phyloP scores from a whole-genome alignment of 2,329 filamentous ascomycete species.

The Aspergillus arachidicola region DNA sequence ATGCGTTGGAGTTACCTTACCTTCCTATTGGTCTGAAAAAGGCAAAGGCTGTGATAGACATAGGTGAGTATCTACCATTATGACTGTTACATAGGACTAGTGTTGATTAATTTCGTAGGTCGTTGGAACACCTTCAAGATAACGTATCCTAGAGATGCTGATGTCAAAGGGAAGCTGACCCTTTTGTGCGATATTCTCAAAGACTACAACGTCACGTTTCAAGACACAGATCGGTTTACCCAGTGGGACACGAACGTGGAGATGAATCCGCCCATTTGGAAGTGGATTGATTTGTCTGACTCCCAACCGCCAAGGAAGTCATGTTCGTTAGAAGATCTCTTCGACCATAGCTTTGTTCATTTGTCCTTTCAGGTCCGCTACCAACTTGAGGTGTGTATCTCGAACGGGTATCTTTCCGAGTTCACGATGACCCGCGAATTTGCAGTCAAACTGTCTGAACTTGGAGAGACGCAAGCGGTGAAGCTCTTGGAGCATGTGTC shows the following conservation, averaged over 20 bases:
- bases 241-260: constrained; percentile 30
- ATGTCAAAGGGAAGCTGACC: constrained; percentile 39
- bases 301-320: constrained; percentile 27
- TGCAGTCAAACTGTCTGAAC: constrained; percentile 59
- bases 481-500: constrained; percentile 74
- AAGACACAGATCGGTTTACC: constrained; percentile 47
- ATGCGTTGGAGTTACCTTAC: constrained; percentile 36
- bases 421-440: constrained; percentile 71
- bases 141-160: constrained; percentile 42
- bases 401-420: constrained; percentile 74
- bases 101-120: constrained; percentile 38
- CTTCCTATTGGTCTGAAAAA: constrained; percentile 53
- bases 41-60: constrained; percentile 58
- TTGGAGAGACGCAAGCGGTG: constrained; percentile 59
- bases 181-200: constrained; percentile 58
- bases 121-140: constrained; percentile 66
- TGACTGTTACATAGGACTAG: neutral
- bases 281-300: constrained; percentile 41
- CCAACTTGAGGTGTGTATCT: constrained; percentile 92
- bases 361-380: constrained; percentile 78
- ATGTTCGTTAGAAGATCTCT: constrained; percentile 40
- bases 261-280: constrained; percentile 36
- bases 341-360: constrained; percentile 37
- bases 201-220: constrained; percentile 71
- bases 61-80: constrained; percentile 47